Evolutionary conservation across 768 basidiomycete species (phyloP), one percentile per base, ranked within the genome.

Genomic region (Rubroboletus satanas): DNA sequence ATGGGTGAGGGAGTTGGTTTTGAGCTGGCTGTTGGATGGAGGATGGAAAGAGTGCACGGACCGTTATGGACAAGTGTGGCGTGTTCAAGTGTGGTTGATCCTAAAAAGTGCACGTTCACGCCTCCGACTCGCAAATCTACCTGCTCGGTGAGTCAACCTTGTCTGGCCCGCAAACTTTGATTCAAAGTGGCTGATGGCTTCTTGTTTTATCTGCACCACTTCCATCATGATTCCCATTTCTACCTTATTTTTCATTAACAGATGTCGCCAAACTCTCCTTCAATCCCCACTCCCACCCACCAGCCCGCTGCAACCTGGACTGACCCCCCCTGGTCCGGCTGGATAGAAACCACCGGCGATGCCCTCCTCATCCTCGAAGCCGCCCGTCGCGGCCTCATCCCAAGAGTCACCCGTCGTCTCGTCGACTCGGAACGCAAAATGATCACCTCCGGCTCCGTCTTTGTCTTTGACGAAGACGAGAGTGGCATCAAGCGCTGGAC

Each of bases 401-500:
- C 94, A 9, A 80, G 93, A 54, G 91, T 98, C 23, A 95, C 93
- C 33, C 83, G 95, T 39, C 84, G 95, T 38, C 83, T 98, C 48
- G 90, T 93, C 57, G 95, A 97, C 68, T 81, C 89, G 32, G 95
- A 98, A 71, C 83, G 93, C 54, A 87, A 84, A 66, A 91, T 96
- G 87, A 94, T 98, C 69, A 86, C 86, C 17, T 90, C 87, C 7
- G 95, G 95, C 53, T 90, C 89, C 7, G 93, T 98, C 11, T 98
- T 98, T 64, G 95, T 97, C 60, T 98, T 97, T 66, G 93, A 98
- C 71, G 95, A 97, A 76, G 88, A 93, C 64, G 93, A 96, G 74
- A 93, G 90, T 65, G 93, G 94, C 28, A 98, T 98, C 76, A 96
- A 95, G 75, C 82, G 95, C 42, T 97, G 94, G 91, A 98, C 95